A percentile compares a stretch with the other conserved stretches of the same genome.
Conservation (phyloP, 2,329 filamentous ascomycete genomes). For the Diaporthe sp. region DNA sequence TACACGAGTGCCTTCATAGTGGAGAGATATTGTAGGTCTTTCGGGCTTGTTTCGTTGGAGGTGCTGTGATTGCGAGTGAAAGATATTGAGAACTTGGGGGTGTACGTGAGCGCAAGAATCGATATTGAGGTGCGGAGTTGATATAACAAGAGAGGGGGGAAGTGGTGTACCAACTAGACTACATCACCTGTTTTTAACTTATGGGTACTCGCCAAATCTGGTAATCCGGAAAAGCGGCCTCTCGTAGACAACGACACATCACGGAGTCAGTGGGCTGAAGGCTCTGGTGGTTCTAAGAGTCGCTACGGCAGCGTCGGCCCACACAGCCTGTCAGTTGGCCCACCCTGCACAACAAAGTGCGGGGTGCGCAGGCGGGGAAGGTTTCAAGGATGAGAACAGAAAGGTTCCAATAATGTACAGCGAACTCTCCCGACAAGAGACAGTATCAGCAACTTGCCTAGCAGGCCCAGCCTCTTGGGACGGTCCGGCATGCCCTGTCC, state of each 20-base stretch:
- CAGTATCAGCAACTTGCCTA: no score
- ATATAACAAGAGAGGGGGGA: not conserved
- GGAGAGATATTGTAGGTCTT: constrained; percentile 33
- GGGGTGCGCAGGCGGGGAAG: not conserved
- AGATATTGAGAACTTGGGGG: not conserved
- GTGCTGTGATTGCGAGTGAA: not conserved
- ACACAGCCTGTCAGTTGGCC: not conserved
- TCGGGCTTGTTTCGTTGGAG: not conserved
- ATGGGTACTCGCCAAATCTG: not conserved
- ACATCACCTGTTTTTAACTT: not conserved
- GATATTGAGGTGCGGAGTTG: not conserved
- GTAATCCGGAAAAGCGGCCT: not conserved
- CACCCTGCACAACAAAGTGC: not conserved
- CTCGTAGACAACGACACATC: not conserved
- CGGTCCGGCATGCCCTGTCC: no score
- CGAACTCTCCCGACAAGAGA: no score
- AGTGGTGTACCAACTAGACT: not conserved
- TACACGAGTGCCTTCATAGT: constrained; percentile 64
- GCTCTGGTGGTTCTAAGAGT: not conserved
- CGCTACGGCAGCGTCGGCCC: not conserved
- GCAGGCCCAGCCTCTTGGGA: no score
- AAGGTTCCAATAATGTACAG: not conserved
- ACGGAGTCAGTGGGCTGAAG: not conserved
- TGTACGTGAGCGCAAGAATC: not conserved
- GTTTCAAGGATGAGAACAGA: not conserved